Base-by-base conservation (phyloP, 768 basidiomycete genomes). In the Lactarius trivialis region DNA sequence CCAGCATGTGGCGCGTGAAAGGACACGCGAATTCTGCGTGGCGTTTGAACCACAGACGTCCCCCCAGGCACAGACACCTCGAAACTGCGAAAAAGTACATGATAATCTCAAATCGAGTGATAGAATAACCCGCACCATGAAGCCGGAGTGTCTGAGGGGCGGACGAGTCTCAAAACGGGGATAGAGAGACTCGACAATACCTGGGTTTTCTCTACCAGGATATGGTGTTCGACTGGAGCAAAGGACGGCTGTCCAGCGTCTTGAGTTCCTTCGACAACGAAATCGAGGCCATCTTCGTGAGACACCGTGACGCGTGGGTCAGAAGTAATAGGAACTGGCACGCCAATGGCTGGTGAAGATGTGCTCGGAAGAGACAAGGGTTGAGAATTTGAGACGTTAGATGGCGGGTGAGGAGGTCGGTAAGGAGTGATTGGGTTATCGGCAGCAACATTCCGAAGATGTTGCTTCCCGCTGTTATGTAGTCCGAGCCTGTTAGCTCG, bases 221-320 rank as follows among this genome's bases (percentile, higher is more conserved):
- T 21, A 6, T n/a, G 17, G 3, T 6, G 37, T 4, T 4, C 30
- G n/a, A 15, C 19, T 4, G 19, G 7, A 50, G 30, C 26, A 26
- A 55, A 56, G 26, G 15, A 21, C 1, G 19, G 19, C 2, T 3
- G 2, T 2, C 14, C n/a, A 7, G 53, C 19, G 2, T 6, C 21
- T 36, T 48, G 37, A 4, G 30, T 55, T 28, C 63, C 63, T n/a
- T 43, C 48, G 12, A 36, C 54, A 12, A 34, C 17, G 19, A 64
- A 60, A 36, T 60, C 37, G 33, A 64, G 48, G 34, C 63, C 63
- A 51, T 28, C 39, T 50, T 56, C 58, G 24, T 34, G 6, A 15
- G 63, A 55, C 8, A 64, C 58, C 0, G 15, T 30, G 49, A 64
- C 32, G 9, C 54, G 48, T 30, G 58, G 48, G 37, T 55, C 53